Conservation (phyloP, 805 yeast genomes). For the Kodamaea sagamina region DNA sequence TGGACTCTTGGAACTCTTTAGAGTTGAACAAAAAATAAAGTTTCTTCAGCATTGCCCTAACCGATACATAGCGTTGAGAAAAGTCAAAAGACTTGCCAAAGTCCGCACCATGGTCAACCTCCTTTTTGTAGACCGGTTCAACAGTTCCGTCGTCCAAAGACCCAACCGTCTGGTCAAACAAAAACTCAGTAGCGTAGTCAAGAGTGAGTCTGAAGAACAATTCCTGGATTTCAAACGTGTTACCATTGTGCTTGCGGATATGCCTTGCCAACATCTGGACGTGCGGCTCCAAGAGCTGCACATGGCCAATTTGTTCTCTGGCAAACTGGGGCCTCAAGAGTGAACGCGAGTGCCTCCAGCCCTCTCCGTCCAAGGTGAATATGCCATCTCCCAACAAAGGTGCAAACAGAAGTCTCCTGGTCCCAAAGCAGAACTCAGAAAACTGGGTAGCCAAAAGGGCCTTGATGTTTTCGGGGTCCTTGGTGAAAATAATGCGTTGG, state of each 20-base stretch:
- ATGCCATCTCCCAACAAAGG: slow-evolving; percentile 24
- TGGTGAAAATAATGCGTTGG: slow-evolving; percentile 14
- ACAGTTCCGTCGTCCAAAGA: slow-evolving; percentile 15
- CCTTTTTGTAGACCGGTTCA: slow-evolving; percentile 17
- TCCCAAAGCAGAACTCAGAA: slow-evolving; percentile 21
- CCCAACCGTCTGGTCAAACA: slow-evolving; percentile 17
- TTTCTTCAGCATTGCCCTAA: slow-evolving; percentile 19
- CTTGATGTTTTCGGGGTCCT: slow-evolving; percentile 25
- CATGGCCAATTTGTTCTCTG: slow-evolving; percentile 22
- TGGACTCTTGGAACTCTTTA: slow-evolving; percentile 17
- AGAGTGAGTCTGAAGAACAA: slow-evolving; percentile 16
- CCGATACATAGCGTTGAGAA: slow-evolving; percentile 20
- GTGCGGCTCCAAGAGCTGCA: slow-evolving; percentile 19
- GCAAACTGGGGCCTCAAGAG: slow-evolving; percentile 25
- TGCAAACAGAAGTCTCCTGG: slow-evolving; percentile 18
- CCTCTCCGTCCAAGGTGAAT: slow-evolving; percentile 22
- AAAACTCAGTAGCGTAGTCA: slow-evolving; percentile 21
- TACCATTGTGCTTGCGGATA: slow-evolving; percentile 4
- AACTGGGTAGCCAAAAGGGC: slow-evolving; percentile 25
- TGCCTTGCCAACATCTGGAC: slow-evolving; percentile 17
- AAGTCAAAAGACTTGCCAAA: slow-evolving; percentile 22
- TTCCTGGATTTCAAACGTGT: slow-evolving; percentile 13
- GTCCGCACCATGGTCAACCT: slow-evolving; percentile 20
- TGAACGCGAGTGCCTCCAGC: slow-evolving; percentile 26
- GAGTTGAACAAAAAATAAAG: slow-evolving; percentile 19